phyloP scores from a whole-genome alignment of 208 protist species.

The Crithidia sp. region DNA sequence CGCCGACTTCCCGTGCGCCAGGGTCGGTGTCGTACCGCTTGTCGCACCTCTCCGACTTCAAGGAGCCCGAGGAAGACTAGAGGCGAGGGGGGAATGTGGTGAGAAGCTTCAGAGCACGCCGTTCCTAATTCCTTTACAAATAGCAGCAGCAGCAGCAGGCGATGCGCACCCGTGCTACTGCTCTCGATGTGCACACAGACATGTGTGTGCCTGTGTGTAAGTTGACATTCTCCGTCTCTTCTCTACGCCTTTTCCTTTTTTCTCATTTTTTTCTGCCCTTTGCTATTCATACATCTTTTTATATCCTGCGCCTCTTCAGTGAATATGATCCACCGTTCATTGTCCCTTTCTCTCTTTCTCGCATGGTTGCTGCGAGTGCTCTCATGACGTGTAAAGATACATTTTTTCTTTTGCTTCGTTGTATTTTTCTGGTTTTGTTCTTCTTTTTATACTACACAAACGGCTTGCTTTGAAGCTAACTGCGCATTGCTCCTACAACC shows the following conservation, averaged over 20 bases:
- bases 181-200: background rate
- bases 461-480: too few relatives aligned
- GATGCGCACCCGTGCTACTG: too few relatives aligned
- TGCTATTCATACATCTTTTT: too few relatives aligned
- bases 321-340: background rate
- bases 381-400: background rate
- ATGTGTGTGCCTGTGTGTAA: background rate
- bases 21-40: slow-evolving; percentile 10
- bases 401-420: background rate
- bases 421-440: background rate
- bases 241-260: too few relatives aligned
- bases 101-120: too few relatives aligned
- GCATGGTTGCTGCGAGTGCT: background rate
- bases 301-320: too few relatives aligned
- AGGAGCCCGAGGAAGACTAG: slow-evolving; percentile 12
- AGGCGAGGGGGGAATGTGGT: background rate
- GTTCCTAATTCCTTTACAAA: too few relatives aligned
- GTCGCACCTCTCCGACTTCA: slow-evolving; percentile 12
- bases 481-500: too few relatives aligned
- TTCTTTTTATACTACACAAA: too few relatives aligned
- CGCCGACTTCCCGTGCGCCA: slow-evolving; percentile 15
- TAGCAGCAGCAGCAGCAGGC: too few relatives aligned
- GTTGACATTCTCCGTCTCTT: background rate
- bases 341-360: background rate
- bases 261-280: too few relatives aligned